Evolutionary conservation across 208 protist genomes (phyloP).

Genomic region (Leishmania braziliensis): DNA sequence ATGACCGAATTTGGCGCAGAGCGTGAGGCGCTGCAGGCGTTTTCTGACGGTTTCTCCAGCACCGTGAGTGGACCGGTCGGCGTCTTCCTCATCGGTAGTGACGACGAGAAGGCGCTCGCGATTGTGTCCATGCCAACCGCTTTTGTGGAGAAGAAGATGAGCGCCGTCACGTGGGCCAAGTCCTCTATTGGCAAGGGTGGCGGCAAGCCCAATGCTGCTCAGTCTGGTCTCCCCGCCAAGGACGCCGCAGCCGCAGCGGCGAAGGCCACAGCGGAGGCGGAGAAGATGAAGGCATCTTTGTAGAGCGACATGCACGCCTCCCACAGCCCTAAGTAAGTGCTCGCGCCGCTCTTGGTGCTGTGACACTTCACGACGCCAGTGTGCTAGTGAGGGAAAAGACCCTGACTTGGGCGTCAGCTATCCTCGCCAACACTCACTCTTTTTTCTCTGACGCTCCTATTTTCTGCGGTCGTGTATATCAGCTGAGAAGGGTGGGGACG

Average conservation of each 20-base stretch:
- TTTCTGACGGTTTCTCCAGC: slow-evolving; percentile 70
- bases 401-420: background rate
- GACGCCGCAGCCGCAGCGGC: slow-evolving; percentile 42
- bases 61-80: slow-evolving; percentile 64
- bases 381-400: background rate
- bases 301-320: slow-evolving; percentile 5
- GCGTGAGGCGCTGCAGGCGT: slow-evolving; percentile 84
- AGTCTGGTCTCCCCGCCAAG: slow-evolving; percentile 74
- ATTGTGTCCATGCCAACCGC: slow-evolving; percentile 67
- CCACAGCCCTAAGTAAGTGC: background rate
- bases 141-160: slow-evolving; percentile 81
- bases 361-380: background rate
- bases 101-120: slow-evolving; percentile 74
- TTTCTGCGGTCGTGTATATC: slow-evolving; percentile 3
- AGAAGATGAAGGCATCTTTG: slow-evolving; percentile 63
- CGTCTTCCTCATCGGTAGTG: slow-evolving; percentile 75
- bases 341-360: background rate
- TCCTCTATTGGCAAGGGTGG: slow-evolving; percentile 87
- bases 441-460: slow-evolving; percentile 8
- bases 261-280: slow-evolving; percentile 67
- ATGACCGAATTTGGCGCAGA: slow-evolving; percentile 76
- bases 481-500: background rate
- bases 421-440: background rate
- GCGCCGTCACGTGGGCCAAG: slow-evolving; percentile 87
- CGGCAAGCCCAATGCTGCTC: slow-evolving; percentile 88